Base-by-base conservation (phyloP, 192 early-diverging fungal genomes). In the Linnemannia zychae region DNA sequence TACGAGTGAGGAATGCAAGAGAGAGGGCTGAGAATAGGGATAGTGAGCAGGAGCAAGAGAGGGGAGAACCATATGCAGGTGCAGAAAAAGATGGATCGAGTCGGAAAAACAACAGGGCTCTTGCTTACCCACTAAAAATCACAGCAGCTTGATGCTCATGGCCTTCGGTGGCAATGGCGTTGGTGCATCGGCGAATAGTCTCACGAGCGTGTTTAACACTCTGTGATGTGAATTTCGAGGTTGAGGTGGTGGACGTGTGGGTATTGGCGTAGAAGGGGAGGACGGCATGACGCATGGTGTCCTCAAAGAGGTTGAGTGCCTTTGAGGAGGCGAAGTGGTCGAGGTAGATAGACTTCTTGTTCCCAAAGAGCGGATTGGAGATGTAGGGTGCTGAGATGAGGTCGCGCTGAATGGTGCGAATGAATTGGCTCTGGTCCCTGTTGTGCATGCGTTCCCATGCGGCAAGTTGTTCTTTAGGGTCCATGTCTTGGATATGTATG, bases 291-390 rank as follows among this genome's bases (percentile, higher is more conserved):
- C 36, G n/a, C 75, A 83, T 83, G 33, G 77, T 74, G 6, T 76
- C 36, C 22, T 83, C 81, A 33, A 83, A 73, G 28, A 33, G 49
- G 31, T 34, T 70, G 33, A 83, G 65, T 13, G 75, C 75, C 52
- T 77, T 83, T 5, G 81, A 83, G 1, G 81, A 83, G 17, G 81
- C 81, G 57, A 83, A 83, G 40, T 77, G 77, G 38, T 83, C 81
- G 37, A 76, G 73, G 49, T 83, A 83, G 36, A 83, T 77, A n/a
- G 81, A 77, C 49, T 77, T 83, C n/a, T 77, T 77, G 12, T 53
- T 68, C 11, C 81, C 81, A 74, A 83, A 83, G 31, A 36, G 33
- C 1, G 81, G 81, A 15, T 77, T 60, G 0, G 65, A n/a, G 37
- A 77, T 83, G 18, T 11, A 24, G 28, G 76, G 49, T 3, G 81